Evolutionary conservation across 148 eudicot species (phyloP).

Genomic region (Vaccinium vitisidaea): DNA sequence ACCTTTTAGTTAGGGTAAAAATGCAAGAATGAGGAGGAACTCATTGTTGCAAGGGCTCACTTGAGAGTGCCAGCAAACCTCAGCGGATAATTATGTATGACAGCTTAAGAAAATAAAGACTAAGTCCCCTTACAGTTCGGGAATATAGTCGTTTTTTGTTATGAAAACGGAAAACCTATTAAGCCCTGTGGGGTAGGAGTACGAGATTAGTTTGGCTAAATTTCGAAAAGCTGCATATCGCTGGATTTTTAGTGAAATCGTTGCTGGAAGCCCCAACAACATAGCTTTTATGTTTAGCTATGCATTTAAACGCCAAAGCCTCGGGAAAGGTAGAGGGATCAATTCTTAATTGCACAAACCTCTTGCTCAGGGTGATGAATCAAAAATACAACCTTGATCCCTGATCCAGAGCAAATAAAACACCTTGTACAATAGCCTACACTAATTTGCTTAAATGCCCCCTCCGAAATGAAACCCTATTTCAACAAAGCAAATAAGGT

Average conservation of each 20-base stretch:
- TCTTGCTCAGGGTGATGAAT: background rate
- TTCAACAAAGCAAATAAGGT: background rate
- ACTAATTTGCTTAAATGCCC: background rate
- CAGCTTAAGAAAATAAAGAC: background rate
- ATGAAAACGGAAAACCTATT: background rate
- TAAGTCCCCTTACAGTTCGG: background rate
- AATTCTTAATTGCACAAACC: background rate
- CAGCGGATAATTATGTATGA: background rate
- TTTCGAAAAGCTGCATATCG: background rate
- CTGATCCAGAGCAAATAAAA: background rate
- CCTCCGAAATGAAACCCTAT: background rate
- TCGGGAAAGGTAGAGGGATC: background rate
- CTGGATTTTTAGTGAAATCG: background rate
- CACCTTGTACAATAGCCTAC: background rate
- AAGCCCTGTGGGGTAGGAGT: background rate
- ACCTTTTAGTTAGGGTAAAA: too few relatives aligned
- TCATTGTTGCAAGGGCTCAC: background rate
- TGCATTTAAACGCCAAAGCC: background rate
- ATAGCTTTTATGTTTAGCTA: background rate
- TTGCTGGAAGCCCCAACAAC: background rate
- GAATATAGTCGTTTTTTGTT: background rate
- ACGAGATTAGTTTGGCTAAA: background rate
- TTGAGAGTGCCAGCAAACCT: background rate
- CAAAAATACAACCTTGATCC: background rate
- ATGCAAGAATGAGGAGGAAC: background rate